Percentiles rank a stretch among this genome's conserved stretches.
Evolutionary conservation across 345 rosid genomes (phyloP).

Genomic region (Bretschneidera sinensis): DNA sequence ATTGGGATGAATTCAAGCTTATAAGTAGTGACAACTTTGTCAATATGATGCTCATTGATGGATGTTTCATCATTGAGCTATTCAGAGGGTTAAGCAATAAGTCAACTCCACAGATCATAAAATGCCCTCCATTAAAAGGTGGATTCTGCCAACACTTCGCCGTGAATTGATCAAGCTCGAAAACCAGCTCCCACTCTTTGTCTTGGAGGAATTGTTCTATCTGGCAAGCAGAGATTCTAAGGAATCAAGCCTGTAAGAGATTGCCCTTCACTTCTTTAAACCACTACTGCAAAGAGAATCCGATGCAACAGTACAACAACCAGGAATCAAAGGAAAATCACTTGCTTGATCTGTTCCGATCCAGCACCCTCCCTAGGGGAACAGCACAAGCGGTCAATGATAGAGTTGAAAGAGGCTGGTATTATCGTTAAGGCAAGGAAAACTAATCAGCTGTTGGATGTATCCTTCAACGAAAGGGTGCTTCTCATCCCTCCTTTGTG

Average conservation of each 20-base stretch:
- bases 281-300: conserved; percentile 20
- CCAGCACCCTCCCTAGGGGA: conserved; percentile 17
- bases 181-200: conserved; percentile 28
- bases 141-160: conserved; percentile 31
- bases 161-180: conserved; percentile 31
- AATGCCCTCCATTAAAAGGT: conserved; percentile 9
- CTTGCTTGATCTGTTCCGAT: conserved; percentile 27
- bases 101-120: neutral
- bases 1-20: conserved; percentile 18
- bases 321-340: neutral
- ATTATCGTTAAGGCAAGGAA: conserved; percentile 8
- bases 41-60: conserved; percentile 32
- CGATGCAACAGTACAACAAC: neutral
- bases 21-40: conserved; percentile 19
- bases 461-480: conserved; percentile 13
- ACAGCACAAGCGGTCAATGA: conserved; percentile 11
- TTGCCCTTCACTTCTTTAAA: conserved; percentile 22
- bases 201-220: conserved; percentile 12
- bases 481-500: conserved; percentile 22
- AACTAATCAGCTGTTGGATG: conserved; percentile 11
- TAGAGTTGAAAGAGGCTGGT: conserved; percentile 22
- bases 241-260: conserved; percentile 6
- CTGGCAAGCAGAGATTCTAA: neutral
- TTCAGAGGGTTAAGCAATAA: conserved; percentile 14
- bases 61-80: conserved; percentile 33